A percentile compares a stretch with the other conserved stretches of the same genome.
These are phyloP conservation scores for Chondrostereum purpureum DNA, from an alignment of 1,284 basidiomycete species.

Conservation along the genomic window DNA sequence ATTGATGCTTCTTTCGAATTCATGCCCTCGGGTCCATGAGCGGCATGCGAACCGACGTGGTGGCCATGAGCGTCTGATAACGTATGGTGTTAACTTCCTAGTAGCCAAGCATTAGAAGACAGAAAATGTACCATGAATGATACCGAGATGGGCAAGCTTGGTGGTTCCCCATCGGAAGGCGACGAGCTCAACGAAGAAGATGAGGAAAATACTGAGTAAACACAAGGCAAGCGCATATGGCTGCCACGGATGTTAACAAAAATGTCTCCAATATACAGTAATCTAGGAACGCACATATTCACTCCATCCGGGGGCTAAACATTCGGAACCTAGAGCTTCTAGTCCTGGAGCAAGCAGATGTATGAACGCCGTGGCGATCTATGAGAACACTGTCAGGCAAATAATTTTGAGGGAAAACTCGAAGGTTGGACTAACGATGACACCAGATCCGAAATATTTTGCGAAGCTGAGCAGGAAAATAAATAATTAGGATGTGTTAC, in stretches of 20 bases:
- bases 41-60: slow-evolving; percentile 54
- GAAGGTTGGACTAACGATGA: slow-evolving; percentile 55
- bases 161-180: slow-evolving; percentile 78
- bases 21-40: slow-evolving; percentile 57
- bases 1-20: slow-evolving; percentile 3
- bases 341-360: slow-evolving; percentile 78
- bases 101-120: too few species aligned
- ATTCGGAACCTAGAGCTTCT: slow-evolving; percentile 64
- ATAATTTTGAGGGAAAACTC: slow-evolving; percentile 12
- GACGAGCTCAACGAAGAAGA: slow-evolving; percentile 81
- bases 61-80: slow-evolving; percentile 61
- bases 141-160: slow-evolving; percentile 50
- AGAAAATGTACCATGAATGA: slow-evolving; percentile 44
- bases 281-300: slow-evolving; percentile 55
- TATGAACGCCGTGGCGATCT: slow-evolving; percentile 91
- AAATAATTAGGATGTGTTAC: not conserved
- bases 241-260: slow-evolving; percentile 7
- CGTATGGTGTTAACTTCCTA: not conserved
- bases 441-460: slow-evolving; percentile 94
- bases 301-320: slow-evolving; percentile 67
- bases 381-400: slow-evolving; percentile 7
- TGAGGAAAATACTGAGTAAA: slow-evolving; percentile 72
- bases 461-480: slow-evolving; percentile 53
- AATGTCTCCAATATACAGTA: not conserved
- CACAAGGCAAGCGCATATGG: slow-evolving; percentile 67